phyloP scores from a whole-genome alignment of 345 rosid genomes.

The Dipteronia dyeriana region DNA sequence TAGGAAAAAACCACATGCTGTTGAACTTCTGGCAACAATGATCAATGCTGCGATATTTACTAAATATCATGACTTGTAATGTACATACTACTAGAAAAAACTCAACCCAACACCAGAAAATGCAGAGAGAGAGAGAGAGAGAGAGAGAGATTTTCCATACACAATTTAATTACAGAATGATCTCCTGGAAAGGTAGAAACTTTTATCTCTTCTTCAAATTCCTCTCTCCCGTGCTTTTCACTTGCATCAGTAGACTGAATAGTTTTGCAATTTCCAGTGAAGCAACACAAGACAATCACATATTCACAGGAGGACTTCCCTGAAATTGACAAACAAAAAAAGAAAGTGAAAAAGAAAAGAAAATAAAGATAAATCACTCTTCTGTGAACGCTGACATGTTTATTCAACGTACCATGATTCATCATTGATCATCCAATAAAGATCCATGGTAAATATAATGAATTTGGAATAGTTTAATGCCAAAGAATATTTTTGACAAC shows the following conservation, averaged over 20 bases:
- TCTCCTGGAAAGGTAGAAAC: neutral
- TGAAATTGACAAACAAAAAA: slow-evolving; percentile 29
- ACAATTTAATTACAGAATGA: neutral
- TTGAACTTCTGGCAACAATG: neutral
- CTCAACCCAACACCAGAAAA: slow-evolving; percentile 1
- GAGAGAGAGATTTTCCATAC: neutral
- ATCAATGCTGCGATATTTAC: neutral
- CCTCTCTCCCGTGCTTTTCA: slow-evolving; percentile 10
- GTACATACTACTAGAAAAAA: slow-evolving; percentile 7
- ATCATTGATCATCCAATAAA: neutral
- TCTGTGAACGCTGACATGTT: slow-evolving; percentile 3
- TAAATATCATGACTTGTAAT: slow-evolving; percentile 13
- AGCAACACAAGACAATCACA: slow-evolving; percentile 31
- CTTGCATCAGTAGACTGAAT: slow-evolving; percentile 11
- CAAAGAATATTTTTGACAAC: slow-evolving; percentile 9
- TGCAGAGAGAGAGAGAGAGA: neutral
- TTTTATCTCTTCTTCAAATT: neutral
- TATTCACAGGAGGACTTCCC: slow-evolving; percentile 70
- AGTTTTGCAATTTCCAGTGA: slow-evolving; percentile 9
- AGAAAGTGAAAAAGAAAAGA: neutral
- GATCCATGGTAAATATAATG: neutral
- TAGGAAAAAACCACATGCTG: neutral
- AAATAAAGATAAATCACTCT: slow-evolving; percentile 7
- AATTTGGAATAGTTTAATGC: neutral
- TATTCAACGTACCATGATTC: neutral